phyloP scores from a whole-genome alignment of 116 monocot species.

The Papilionanthe hybrid region DNA sequence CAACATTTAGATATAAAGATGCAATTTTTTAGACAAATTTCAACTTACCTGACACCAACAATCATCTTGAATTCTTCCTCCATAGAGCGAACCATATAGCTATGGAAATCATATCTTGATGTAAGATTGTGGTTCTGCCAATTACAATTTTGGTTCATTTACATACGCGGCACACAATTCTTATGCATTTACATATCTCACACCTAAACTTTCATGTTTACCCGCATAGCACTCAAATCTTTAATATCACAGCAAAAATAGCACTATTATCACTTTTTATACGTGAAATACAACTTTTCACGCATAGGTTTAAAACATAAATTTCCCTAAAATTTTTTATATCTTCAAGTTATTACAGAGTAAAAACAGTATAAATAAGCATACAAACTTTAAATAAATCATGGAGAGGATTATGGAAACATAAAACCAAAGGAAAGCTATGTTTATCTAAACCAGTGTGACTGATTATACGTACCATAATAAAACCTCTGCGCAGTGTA shows the following conservation, averaged over 20 bases:
- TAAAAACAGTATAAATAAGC: neutral
- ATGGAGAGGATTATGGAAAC: neutral
- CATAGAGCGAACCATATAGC: constrained; percentile 98
- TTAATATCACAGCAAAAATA: too few relatives aligned
- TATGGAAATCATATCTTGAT: constrained; percentile 79
- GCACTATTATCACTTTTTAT: too few relatives aligned
- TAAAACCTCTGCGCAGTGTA: constrained; percentile 86
- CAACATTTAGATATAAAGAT: too few relatives aligned
- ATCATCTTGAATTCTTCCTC: constrained; percentile 95
- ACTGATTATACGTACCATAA: constrained; percentile 39
- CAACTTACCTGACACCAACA: constrained; percentile 86
- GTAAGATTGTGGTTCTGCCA: constrained; percentile 87
- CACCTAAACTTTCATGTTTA: too few relatives aligned
- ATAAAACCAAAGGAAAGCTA: neutral
- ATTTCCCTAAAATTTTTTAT: neutral
- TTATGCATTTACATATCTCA: too few relatives aligned
- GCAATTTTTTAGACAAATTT: neutral
- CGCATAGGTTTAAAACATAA: too few relatives aligned
- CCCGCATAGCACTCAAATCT: too few relatives aligned
- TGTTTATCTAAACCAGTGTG: neutral
- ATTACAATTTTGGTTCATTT: neutral
- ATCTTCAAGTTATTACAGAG: neutral
- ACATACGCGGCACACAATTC: too few relatives aligned
- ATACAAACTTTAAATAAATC: neutral
- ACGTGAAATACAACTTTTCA: too few relatives aligned